Conservation (phyloP, 1,284 basidiomycete genomes). For the Naganishia liquefaciens region DNA sequence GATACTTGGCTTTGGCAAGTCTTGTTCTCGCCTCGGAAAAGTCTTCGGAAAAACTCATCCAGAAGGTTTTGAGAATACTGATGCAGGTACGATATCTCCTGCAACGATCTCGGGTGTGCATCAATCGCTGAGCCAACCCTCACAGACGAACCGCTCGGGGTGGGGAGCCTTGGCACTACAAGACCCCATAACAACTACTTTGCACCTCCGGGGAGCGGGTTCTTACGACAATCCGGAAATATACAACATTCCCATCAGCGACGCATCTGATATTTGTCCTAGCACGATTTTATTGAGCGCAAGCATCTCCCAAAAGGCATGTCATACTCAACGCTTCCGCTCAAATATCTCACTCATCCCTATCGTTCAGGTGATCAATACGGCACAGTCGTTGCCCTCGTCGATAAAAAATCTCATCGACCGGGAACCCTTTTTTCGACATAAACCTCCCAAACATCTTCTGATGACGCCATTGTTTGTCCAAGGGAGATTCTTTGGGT, state of each 20-base stretch:
- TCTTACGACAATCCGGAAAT: constrained; percentile 15
- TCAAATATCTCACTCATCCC: neutral
- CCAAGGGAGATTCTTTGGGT: constrained; percentile 27
- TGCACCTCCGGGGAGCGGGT: constrained; percentile 31
- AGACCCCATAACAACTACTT: constrained; percentile 11
- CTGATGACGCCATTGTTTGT: constrained; percentile 30
- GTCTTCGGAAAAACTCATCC: constrained; percentile 26
- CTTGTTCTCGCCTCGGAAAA: constrained; percentile 31
- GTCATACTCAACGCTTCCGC: neutral
- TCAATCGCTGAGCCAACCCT: neutral
- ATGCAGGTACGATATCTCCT: constrained; percentile 27
- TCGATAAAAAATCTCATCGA: constrained; percentile 16
- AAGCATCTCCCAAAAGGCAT: constrained; percentile 19
- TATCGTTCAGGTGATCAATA: constrained; percentile 16
- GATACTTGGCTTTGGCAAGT: neutral
- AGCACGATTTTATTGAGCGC: constrained; percentile 22
- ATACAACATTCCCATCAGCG: constrained; percentile 24
- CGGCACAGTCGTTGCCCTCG: neutral
- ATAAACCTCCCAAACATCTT: constrained; percentile 10
- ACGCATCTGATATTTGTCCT: constrained; percentile 28
- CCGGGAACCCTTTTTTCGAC: constrained; percentile 28
- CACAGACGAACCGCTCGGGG: constrained; percentile 28
- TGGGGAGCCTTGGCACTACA: constrained; percentile 27
- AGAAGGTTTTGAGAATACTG: constrained; percentile 29
- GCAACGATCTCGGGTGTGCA: neutral